Evolutionary conservation across 2,329 filamentous ascomycete species (phyloP).

Genomic region (Exophiala oligosperma): DNA sequence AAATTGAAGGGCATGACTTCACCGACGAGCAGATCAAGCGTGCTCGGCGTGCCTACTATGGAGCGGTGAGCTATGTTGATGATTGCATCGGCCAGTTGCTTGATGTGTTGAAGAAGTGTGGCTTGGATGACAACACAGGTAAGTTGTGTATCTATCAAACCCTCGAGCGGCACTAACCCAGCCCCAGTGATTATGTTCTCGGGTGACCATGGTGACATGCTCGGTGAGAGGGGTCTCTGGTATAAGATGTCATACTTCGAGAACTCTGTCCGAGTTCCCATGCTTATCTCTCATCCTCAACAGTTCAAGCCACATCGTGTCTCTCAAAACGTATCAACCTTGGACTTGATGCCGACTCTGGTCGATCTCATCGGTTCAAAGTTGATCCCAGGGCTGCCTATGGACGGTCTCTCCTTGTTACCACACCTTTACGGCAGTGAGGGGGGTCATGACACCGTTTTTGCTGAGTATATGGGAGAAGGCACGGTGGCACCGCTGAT

Average conservation of each 20-base stretch:
- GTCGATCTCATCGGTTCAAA: conserved; percentile 77
- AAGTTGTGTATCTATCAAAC: neutral
- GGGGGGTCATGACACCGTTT: conserved; percentile 71
- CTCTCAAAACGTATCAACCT: conserved; percentile 80
- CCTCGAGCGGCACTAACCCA: neutral
- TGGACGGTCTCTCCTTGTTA: conserved; percentile 80
- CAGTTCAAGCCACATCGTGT: conserved; percentile 75
- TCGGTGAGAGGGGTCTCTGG: conserved; percentile 89
- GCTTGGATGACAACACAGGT: conserved; percentile 73
- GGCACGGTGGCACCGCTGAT: conserved; percentile 85
- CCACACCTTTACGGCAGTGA: conserved; percentile 69
- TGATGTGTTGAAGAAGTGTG: conserved; percentile 73
- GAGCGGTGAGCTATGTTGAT: conserved; percentile 90
- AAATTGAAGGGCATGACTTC: conserved; percentile 81
- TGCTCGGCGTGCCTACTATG: conserved; percentile 86
- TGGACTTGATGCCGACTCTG: conserved; percentile 87
- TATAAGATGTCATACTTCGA: conserved; percentile 98
- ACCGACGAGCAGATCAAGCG: conserved; percentile 82
- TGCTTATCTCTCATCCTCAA: conserved; percentile 78
- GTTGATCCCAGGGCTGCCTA: conserved; percentile 69
- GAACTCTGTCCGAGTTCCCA: conserved; percentile 82
- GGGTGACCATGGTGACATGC: conserved; percentile 94
- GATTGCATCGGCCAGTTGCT: conserved; percentile 86
- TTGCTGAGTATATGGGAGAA: conserved; percentile 93
- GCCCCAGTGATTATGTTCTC: conserved; percentile 70